These are phyloP conservation scores for Multifurca ochricompacta DNA, from an alignment of 768 basidiomycete genomes.

Conservation along the genomic window DNA sequence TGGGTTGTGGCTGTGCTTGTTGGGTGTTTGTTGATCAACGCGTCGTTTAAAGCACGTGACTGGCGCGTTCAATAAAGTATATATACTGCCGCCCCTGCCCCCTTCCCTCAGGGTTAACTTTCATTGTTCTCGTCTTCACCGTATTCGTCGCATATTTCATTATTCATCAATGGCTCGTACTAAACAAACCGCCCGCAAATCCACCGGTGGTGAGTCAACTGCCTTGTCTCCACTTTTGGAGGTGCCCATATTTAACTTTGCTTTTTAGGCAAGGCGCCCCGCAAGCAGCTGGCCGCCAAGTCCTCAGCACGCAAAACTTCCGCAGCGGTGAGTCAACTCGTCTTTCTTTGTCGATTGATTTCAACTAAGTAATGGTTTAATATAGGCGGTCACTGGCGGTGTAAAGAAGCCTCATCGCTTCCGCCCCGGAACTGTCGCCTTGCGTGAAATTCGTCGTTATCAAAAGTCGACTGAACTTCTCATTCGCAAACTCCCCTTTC, in stretches of 20 bases:
- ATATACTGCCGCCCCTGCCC: slow-evolving; percentile 29
- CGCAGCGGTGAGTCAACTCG: slow-evolving; percentile 30
- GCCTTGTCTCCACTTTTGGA: background rate
- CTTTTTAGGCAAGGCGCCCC: slow-evolving; percentile 59
- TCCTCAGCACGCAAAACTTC: slow-evolving; percentile 55
- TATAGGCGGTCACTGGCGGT: slow-evolving; percentile 72
- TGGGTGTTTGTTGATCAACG: slow-evolving; percentile 14
- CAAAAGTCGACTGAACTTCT: slow-evolving; percentile 91
- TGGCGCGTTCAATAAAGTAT: slow-evolving; percentile 20
- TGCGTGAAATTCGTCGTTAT: slow-evolving; percentile 88
- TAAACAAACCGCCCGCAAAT: slow-evolving; percentile 88
- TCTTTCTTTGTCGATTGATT: slow-evolving; percentile 8
- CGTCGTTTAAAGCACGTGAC: slow-evolving; percentile 17
- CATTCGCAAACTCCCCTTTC: slow-evolving; percentile 92
- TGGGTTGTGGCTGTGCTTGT: slow-evolving; percentile 18
- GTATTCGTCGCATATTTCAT: background rate
- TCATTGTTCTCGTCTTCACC: background rate
- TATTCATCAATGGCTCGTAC: slow-evolving; percentile 54
- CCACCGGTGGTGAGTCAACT: slow-evolving; percentile 58
- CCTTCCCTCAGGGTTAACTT: background rate
- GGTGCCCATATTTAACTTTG: background rate
- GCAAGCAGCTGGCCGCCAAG: slow-evolving; percentile 82
- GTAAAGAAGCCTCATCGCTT: slow-evolving; percentile 96
- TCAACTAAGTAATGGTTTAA: slow-evolving; percentile 35
- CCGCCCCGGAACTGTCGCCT: slow-evolving; percentile 83